These are phyloP conservation scores for Vitis riparia DNA, from an alignment of 164 flowering plant genomes.

Conservation along the genomic window DNA sequence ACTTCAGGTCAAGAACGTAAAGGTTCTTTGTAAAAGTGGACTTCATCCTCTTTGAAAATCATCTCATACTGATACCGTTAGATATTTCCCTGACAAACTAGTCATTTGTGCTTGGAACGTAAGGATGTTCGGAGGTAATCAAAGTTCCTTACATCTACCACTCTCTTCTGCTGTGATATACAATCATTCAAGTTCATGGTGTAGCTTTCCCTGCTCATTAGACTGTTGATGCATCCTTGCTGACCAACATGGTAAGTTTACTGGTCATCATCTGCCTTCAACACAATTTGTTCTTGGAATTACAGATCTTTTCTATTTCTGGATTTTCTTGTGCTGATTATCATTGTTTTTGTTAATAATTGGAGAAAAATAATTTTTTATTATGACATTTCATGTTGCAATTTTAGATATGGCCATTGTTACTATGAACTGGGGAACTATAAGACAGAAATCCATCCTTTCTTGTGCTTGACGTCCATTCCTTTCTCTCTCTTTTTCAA, in stretches of 20 bases:
- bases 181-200: background rate
- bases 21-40: background rate
- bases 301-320: background rate
- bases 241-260: background rate
- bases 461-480: background rate
- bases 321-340: background rate
- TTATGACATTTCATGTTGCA: background rate
- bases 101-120: background rate
- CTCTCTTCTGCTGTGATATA: background rate
- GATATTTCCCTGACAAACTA: background rate
- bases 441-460: background rate
- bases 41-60: background rate
- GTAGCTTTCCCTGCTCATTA: background rate
- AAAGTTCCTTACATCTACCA: background rate
- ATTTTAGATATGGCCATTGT: background rate
- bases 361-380: background rate
- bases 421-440: no score
- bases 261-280: background rate
- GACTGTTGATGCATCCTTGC: background rate
- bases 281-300: slow-evolving; percentile 1
- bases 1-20: background rate
- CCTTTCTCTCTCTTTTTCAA: no score
- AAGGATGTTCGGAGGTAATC: background rate
- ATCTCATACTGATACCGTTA: background rate
- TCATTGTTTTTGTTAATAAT: slow-evolving; percentile 1